A percentile compares a stretch with the other conserved stretches of the same genome.
These are phyloP conservation scores for Musa beccarii DNA, from an alignment of 176 grass and related monocot species.

Conservation along the genomic window DNA sequence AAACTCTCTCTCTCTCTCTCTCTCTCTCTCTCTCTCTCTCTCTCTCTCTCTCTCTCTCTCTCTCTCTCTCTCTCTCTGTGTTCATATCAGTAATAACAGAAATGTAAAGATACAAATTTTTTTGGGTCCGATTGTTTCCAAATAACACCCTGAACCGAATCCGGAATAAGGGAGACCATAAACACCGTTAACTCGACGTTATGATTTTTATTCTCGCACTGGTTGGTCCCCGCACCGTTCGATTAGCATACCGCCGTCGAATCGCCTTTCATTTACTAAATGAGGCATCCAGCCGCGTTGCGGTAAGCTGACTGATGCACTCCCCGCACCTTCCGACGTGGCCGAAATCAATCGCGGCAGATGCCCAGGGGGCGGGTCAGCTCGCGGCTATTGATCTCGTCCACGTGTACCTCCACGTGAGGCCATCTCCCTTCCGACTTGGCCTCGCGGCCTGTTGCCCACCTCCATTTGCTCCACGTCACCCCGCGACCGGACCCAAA, in stretches of 20 bases:
- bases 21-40: no score
- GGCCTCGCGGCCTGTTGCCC: conserved; percentile 14
- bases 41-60: no score
- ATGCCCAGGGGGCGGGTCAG: conserved; percentile 26
- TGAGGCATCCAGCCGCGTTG: neutral
- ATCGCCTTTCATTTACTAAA: no score
- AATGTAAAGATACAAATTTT: no score
- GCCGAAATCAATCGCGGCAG: conserved; percentile 20
- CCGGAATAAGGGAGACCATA: no score
- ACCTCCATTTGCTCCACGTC: conserved; percentile 79
- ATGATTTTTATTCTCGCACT: conserved; percentile 1
- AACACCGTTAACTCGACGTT: neutral
- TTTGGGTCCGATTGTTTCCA: no score
- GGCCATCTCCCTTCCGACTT: conserved; percentile 5
- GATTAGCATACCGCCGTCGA: neutral
- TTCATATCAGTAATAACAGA: no score
- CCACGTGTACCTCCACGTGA: conserved; percentile 14
- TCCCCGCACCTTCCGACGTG: conserved; percentile 29
- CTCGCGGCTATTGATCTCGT: conserved; percentile 74
- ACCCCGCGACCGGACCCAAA: conserved; percentile 1
- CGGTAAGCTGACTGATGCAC: neutral
- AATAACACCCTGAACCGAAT: no score
- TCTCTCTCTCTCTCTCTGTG: no score
- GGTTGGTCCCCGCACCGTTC: neutral
- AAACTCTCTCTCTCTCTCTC: no score